Evolutionary conservation across 768 basidiomycete species (phyloP), one percentile per base, ranked within the genome.

Genomic region (Boletus sp.): DNA sequence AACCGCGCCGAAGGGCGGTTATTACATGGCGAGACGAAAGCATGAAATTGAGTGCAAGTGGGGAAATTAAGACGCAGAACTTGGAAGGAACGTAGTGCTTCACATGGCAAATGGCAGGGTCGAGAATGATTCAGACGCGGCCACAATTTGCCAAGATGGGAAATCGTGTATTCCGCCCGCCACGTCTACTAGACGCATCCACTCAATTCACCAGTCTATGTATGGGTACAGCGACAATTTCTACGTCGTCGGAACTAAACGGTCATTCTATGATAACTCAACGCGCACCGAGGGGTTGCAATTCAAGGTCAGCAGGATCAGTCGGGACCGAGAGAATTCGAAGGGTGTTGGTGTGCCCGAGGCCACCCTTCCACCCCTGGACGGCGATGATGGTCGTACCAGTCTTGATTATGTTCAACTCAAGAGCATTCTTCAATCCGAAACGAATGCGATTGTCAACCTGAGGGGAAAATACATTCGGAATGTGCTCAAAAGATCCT

Each of bases 321-420:
- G 89, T 92, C 17, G 92, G 92, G 45, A 94, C 92, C 40, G 84
- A 84, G 64, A 94, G 74, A 59, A 94, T 82, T 49, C 92, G 87
- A 55, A 94, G 78, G 12, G 92, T 94, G 80, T 95, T 94, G 62
- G 93, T 95, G 76, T 97, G 94, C 33, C 94, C 95, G 45, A 97
- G 83, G 56, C 97, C 97, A 44, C 94, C 92, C 78, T 94, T 96
- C 96, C 96, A 99, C n/a, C 97, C 97, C 75, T 98, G 97, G 5
- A 99, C 90, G 48, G 96, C 96, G 60, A 98, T 80, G 67, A 99
- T 83, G 28, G 94, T 92, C 52, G 86, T 86, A 53, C 93, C 92
- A 37, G 92, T 85, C 67, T 86, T 85, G 78, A 98, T 87, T 70
- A 99, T 83, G 61, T 90, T 89, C 74, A 99, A 75, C 17, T 77